Base-by-base conservation (phyloP, 1,284 basidiomycete species). In the Leccinum pallidistipes region DNA sequence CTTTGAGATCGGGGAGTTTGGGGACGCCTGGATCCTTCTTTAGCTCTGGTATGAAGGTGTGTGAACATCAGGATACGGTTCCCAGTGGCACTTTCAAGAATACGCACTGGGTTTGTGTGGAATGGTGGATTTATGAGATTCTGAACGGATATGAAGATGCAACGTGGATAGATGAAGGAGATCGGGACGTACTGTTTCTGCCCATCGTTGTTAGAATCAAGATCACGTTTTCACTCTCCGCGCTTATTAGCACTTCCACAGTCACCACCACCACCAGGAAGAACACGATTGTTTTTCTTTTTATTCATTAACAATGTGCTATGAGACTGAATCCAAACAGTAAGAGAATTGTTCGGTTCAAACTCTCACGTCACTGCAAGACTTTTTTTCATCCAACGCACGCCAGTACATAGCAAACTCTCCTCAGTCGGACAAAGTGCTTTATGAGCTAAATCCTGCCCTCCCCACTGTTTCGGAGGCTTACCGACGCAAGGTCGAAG, bases 21-120 rank as follows among this genome's bases (percentile, higher is more conserved):
- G 92, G 92, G 1, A 95, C 79, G 16, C 91, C 92, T 50, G 90
- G 89, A 72, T 94, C 92, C 70, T 92, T 93, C 77, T 90, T 92
- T 36, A 92, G 77, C 69, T 89, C 91, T 92, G 61, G 0, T 54
- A 40, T 36, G 55, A 21, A 53, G 65, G 18, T 40, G 50, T 36
- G 50, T 21, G 21, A 31, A 21, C 24, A 43, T 54, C 38, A 51
- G 45, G 10, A 32, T 47, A 24, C 27, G 57, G 38, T n/a, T 11
- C 10, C 7, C 21, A 24, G 21, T 21, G 24, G 24, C 10, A 18
- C 0, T 45, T 18, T 45, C 43, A 11, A 50, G 32, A 45, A 24
- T 29, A 68, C 79, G 55, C 64, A 88, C 86, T 88, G n/a, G 82
- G 77, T 75, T 80, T 87, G 12, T 80, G 75, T 24, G 82, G 84